Evolutionary conservation across 2,329 filamentous ascomycete genomes (phyloP).

Genomic region (Achaetomium macrosporum): DNA sequence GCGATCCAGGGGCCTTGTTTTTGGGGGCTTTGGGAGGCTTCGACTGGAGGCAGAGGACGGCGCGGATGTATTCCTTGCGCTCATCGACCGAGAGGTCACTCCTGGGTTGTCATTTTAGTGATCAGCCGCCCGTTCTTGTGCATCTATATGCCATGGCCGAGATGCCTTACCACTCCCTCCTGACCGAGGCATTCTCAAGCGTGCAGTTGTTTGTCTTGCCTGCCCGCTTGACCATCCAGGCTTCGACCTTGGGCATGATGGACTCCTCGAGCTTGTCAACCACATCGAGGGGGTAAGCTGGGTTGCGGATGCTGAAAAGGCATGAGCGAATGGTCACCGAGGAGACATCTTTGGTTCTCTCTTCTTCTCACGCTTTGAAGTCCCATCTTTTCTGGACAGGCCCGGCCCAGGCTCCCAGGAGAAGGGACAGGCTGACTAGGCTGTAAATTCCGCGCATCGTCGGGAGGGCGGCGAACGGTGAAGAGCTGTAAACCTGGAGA

Average conservation of each 20-base stretch:
- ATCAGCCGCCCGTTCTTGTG: no score
- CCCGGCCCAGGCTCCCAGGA: slow-evolving; percentile 2
- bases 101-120: slow-evolving; percentile 9
- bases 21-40: slow-evolving; percentile 22
- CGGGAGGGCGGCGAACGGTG: background rate
- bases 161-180: slow-evolving; percentile 29
- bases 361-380: slow-evolving; percentile 3
- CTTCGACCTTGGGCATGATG: slow-evolving; percentile 27
- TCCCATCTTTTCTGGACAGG: slow-evolving; percentile 7
- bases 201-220: slow-evolving; percentile 27
- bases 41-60: slow-evolving; percentile 28
- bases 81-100: slow-evolving; percentile 24
- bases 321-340: no score
- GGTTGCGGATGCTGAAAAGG: slow-evolving; percentile 21
- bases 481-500: background rate
- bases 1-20: slow-evolving; percentile 23
- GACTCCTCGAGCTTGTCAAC: slow-evolving; percentile 27
- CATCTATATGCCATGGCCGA: no score
- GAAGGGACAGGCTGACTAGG: slow-evolving; percentile 8
- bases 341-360: no score
- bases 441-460: slow-evolving; percentile 8
- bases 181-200: slow-evolving; percentile 25
- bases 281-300: slow-evolving; percentile 24
- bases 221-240: slow-evolving; percentile 25
- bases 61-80: slow-evolving; percentile 25